phyloP scores from a whole-genome alignment of 23 red algal species.

The Chondrus crispus region DNA sequence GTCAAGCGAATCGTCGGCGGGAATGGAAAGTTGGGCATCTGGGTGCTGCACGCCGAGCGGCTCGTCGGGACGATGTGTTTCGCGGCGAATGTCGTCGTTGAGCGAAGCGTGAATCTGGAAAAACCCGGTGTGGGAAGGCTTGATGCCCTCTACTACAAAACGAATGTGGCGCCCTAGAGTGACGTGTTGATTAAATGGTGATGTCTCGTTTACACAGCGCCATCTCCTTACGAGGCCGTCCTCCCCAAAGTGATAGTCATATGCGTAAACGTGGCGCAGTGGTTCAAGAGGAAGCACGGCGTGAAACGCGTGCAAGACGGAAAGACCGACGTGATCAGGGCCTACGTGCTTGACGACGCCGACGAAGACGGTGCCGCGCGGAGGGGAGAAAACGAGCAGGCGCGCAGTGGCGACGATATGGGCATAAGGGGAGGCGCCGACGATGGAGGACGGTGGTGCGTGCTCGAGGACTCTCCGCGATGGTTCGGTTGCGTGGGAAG shows the following conservation, averaged over 20 bases:
- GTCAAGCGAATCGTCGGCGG: too few species aligned
- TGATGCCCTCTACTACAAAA: constrained; percentile 24
- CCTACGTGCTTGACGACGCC: constrained; percentile 48
- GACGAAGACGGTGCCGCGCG: constrained; percentile 5
- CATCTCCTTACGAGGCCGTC: neutral
- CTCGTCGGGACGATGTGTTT: too few species aligned
- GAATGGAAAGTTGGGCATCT: too few species aligned
- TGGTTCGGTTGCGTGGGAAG: too few species aligned
- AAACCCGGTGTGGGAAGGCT: constrained; percentile 7
- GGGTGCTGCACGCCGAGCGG: too few species aligned
- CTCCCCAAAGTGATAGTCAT: neutral
- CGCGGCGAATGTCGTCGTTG: neutral
- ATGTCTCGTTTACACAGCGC: neutral
- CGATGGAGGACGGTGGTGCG: too few species aligned
- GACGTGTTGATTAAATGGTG: neutral
- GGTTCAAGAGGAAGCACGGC: constrained; percentile 23
- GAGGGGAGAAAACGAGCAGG: constrained; percentile 42
- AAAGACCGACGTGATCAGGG: constrained; percentile 46
- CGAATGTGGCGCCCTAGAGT: constrained; percentile 32
- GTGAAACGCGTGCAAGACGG: constrained; percentile 37
- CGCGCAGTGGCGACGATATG: constrained; percentile 3
- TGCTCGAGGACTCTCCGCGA: too few species aligned
- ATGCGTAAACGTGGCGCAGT: neutral
- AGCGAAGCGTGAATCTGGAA: constrained; percentile 42
- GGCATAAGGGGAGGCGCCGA: constrained; percentile 47